Conservation (phyloP, 768 basidiomycete genomes). For the Holtermannia corniformis region DNA sequence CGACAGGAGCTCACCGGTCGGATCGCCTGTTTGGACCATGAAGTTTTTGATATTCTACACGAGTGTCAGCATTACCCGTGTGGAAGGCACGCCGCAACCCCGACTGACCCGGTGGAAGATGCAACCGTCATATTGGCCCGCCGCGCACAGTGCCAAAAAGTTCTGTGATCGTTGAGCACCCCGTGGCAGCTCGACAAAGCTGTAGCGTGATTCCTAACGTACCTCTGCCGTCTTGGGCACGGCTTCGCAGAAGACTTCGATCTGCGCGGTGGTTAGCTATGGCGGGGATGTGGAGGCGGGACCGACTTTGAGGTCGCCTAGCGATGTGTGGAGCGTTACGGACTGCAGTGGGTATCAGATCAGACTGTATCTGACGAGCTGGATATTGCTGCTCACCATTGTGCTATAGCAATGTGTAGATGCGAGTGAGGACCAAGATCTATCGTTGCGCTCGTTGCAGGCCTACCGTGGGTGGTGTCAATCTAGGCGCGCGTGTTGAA, state of each 20-base stretch:
- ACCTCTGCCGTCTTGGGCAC: conserved; percentile 93
- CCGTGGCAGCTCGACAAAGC: neutral
- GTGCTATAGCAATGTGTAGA: too few species aligned
- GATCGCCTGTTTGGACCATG: conserved; percentile 63
- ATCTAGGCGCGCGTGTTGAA: too few species aligned
- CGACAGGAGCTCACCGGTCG: conserved; percentile 20
- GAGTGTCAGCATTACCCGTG: neutral
- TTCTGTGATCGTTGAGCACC: conserved; percentile 51
- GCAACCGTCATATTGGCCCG: conserved; percentile 72
- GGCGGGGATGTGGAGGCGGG: too few species aligned
- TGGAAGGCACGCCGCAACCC: neutral
- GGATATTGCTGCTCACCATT: too few species aligned
- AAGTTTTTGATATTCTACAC: conserved; percentile 75
- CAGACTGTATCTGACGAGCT: too few species aligned
- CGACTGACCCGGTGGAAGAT: conserved; percentile 60
- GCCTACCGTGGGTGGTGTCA: too few species aligned
- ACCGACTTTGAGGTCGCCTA: conserved; percentile 83
- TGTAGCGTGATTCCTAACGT: neutral
- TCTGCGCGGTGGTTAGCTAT: conserved; percentile 45
- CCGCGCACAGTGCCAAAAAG: conserved; percentile 87
- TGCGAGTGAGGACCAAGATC: too few species aligned
- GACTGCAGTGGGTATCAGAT: conserved; percentile 49
- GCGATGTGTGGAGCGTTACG: conserved; percentile 87
- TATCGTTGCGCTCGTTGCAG: too few species aligned
- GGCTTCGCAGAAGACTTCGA: conserved; percentile 95